A percentile compares a stretch with the other conserved stretches of the same genome.
These are phyloP conservation scores for Collybiopsis luxurians DNA, from an alignment of 768 basidiomycete genomes.

Conservation along the genomic window DNA sequence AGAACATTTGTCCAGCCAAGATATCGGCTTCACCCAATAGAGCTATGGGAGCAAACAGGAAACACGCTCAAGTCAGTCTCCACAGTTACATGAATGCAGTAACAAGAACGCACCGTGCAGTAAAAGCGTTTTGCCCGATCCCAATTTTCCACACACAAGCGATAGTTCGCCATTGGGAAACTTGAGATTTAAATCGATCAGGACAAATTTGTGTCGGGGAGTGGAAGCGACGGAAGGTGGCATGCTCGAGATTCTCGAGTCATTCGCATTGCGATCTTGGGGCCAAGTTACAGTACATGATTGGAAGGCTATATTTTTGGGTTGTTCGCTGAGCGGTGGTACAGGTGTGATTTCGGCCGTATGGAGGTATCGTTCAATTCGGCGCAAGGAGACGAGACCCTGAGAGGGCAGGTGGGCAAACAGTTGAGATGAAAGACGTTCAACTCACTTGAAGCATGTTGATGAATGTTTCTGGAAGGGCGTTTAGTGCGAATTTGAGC, in stretches of 20 bases:
- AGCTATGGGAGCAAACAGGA: conserved; percentile 34
- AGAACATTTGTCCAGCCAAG: conserved; percentile 74
- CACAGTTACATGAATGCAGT: not conserved
- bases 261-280: conserved; percentile 55
- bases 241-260: conserved; percentile 26
- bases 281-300: conserved; percentile 93
- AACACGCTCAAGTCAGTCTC: not conserved
- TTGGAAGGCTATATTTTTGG: conserved; percentile 67
- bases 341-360: conserved; percentile 69
- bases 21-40: conserved; percentile 89
- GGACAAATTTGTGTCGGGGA: conserved; percentile 74
- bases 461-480: conserved; percentile 88
- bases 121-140: conserved; percentile 85
- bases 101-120: conserved; percentile 48
- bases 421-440: not conserved
- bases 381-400: conserved; percentile 81
- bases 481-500: conserved; percentile 85
- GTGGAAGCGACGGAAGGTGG: conserved; percentile 63
- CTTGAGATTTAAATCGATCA: conserved; percentile 72
- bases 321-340: conserved; percentile 52
- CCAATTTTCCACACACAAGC: conserved; percentile 85
- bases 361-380: conserved; percentile 88
- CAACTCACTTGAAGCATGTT: conserved; percentile 72
- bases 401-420: conserved; percentile 19
- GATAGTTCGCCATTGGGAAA: conserved; percentile 82